Evolutionary conservation across 179 eudicot species (phyloP).

Genomic region (Actinidia polygama): DNA sequence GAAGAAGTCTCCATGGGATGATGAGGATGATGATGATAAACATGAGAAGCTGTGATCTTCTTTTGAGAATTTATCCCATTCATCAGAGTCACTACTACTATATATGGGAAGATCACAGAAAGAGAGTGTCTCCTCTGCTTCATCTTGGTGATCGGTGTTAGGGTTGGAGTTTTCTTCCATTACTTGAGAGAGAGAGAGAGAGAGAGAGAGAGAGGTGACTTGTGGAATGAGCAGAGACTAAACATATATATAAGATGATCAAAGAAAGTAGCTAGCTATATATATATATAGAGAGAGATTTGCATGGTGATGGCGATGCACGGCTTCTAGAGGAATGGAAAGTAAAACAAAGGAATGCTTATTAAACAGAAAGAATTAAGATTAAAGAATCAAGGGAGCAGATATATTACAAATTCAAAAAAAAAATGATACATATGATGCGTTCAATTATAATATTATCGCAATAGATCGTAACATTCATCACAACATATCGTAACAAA

Average conservation of each 20-base stretch:
- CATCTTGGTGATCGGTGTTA: slow-evolving; percentile 6
- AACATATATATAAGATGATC: background rate
- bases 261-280: background rate
- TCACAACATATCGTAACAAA: too few species aligned
- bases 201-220: background rate
- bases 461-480: too few species aligned
- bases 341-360: background rate
- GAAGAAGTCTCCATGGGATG: slow-evolving; percentile 18
- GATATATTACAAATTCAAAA: background rate
- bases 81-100: background rate
- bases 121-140: slow-evolving; percentile 40
- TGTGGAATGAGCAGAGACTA: background rate
- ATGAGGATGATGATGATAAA: background rate
- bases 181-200: background rate
- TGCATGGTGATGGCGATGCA: background rate
- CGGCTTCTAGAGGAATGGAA: background rate
- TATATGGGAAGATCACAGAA: slow-evolving; percentile 32
- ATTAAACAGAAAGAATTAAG: too few species aligned
- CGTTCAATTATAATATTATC: too few species aligned
- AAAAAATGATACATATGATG: background rate
- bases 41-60: slow-evolving; percentile 14
- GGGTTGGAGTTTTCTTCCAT: background rate
- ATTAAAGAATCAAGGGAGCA: background rate
- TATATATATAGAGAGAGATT: slow-evolving; percentile 1
- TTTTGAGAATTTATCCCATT: slow-evolving; percentile 9